Evolutionary conservation across 805 yeast species (phyloP), one percentile per base, ranked within the genome.

Genomic region (Candida insectalens): DNA sequence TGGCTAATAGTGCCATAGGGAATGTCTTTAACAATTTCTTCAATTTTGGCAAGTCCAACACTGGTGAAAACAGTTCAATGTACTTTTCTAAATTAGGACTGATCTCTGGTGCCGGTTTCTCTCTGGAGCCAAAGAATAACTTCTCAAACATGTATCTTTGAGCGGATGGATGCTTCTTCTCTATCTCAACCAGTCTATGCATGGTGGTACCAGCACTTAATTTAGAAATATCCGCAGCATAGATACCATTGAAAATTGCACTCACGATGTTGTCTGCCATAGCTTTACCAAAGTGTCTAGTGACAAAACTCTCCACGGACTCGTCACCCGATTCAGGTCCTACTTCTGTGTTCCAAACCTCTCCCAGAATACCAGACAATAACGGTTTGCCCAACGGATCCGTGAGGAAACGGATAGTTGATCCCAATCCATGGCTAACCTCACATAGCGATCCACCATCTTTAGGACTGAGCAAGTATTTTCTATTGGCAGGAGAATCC

Each of bases 161-260:
- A 2, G 82, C 51, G 0, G 85, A 76, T 0, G 87, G 83, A 49
- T 71, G 59, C 5, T 69, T 55, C 19, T 58, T 49, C 49, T 87
- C 96, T 30, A 77, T 54, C 9, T 69, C 60, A 30, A 66, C 73
- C 43, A 84, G 46, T 7, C 55, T 46, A 3, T 77, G 75, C 40
- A 83, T 50, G 1, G 83, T 64, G 4, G 81, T 64, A 15, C 69
- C 58, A 0, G 80, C 74, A 60, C 95, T 82, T 32, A 89, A 55
- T 36, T 70, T 61, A 5, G 65, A 47, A 2, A 75, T 65, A 53
- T 88, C 94, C n/a, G 84, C 92, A 1, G 94, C 96, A 54, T 87
- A 89, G 1, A 92, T 76, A 0, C 98, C 98, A 49, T 87, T 85
- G 51, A 81, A 63, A 4, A 87, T 59, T 0, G 95, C 97, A 55